Conservation (phyloP, 768 basidiomycete genomes). For the Tubosaeta sp. region DNA sequence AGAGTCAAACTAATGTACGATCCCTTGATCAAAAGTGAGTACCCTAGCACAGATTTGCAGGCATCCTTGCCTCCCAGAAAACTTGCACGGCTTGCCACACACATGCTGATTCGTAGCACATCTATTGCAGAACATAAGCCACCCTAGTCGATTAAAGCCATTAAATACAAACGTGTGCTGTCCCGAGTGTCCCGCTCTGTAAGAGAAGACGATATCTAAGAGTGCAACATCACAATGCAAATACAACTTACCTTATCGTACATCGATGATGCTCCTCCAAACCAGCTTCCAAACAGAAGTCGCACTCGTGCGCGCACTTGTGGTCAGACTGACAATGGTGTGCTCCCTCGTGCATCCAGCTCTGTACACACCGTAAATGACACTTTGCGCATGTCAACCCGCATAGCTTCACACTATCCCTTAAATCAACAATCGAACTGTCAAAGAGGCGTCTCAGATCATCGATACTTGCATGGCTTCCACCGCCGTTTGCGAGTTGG, state of each 20-base stretch:
- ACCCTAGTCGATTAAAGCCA: too few species aligned
- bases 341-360: conserved; percentile 39
- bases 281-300: conserved; percentile 36
- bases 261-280: conserved; percentile 34
- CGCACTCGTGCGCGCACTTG: conserved; percentile 31
- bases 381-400: conserved; percentile 40
- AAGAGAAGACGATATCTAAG: neutral
- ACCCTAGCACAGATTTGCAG: conserved; percentile 51
- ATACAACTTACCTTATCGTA: conserved; percentile 41
- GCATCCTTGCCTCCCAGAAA: conserved; percentile 48
- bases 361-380: conserved; percentile 44
- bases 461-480: too few species aligned
- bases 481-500: too few species aligned
- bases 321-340: conserved; percentile 40
- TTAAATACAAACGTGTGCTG: conserved; percentile 29
- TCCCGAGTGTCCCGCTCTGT: conserved; percentile 44
- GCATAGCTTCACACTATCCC: too few species aligned
- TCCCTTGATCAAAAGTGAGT: neutral
- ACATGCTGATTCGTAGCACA: conserved; percentile 50
- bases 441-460: too few species aligned
- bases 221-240: neutral
- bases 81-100: conserved; percentile 49
- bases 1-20: too few species aligned
- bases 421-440: too few species aligned
- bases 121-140: conserved; percentile 28